phyloP scores from a whole-genome alignment of 2,329 filamentous ascomycete species.

The Fusarium nanum region DNA sequence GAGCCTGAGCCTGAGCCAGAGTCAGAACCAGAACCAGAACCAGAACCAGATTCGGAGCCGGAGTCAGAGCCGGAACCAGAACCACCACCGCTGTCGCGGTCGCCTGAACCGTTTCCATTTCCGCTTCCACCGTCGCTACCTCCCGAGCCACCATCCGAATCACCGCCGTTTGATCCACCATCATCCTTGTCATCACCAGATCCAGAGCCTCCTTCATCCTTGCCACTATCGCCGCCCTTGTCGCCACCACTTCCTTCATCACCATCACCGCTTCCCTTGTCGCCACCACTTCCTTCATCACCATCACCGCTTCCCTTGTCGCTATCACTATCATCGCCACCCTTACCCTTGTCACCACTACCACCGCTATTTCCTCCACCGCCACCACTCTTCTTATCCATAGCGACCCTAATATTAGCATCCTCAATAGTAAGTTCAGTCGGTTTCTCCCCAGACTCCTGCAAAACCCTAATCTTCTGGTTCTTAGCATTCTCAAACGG shows the following conservation, averaged over 20 bases:
- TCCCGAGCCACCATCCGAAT: background rate
- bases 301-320: background rate
- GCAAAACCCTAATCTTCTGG: slow-evolving; percentile 14
- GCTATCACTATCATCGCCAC: background rate
- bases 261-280: background rate
- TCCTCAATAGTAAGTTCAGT: slow-evolving; percentile 12
- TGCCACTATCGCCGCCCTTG: no score
- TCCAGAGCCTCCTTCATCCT: background rate
- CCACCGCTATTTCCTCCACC: background rate
- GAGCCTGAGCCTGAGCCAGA: background rate
- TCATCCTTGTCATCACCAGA: background rate
- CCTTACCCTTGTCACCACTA: background rate
- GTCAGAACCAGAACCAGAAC: background rate
- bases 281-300: background rate
- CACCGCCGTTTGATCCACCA: background rate
- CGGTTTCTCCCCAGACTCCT: slow-evolving; percentile 8
- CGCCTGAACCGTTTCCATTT: background rate
- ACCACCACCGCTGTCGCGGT: background rate
- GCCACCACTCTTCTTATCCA: background rate
- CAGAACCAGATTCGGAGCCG: background rate
- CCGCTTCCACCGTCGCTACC: background rate
- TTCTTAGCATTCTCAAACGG: slow-evolving; percentile 7
- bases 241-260: background rate
- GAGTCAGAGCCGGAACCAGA: background rate
- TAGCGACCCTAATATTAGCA: slow-evolving; percentile 3